Conservation (phyloP, 2,329 filamentous ascomycete genomes). For the Hypoxylon sp. region DNA sequence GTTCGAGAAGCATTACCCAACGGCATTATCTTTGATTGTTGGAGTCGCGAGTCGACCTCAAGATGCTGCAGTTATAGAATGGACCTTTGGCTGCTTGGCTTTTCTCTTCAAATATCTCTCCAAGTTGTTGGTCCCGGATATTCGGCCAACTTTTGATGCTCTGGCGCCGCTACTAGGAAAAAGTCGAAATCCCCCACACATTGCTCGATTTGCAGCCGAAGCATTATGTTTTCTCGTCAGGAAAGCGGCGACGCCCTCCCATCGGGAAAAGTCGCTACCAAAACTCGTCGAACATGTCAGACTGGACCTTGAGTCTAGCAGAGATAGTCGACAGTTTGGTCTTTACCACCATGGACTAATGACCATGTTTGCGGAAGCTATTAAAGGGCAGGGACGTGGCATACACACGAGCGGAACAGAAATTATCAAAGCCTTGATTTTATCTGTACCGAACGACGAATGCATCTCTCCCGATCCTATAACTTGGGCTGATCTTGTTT, state of each 20-base stretch:
- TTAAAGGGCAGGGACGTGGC: constrained; percentile 67
- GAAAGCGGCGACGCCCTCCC: constrained; percentile 82
- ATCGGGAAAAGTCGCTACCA: constrained; percentile 76
- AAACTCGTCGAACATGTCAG: constrained; percentile 77
- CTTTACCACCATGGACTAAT: constrained; percentile 89
- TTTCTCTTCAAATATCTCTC: constrained; percentile 98
- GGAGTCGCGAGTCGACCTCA: constrained; percentile 79
- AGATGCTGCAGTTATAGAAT: constrained; percentile 91
- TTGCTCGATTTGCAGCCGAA: constrained; percentile 92
- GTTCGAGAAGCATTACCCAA: constrained; percentile 89
- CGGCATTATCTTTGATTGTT: constrained; percentile 77
- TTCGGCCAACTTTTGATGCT: constrained; percentile 84
- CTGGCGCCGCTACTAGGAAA: constrained; percentile 87
- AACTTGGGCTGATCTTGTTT: constrained; percentile 71
- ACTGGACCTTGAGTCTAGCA: constrained; percentile 67
- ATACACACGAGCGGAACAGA: constrained; percentile 68
- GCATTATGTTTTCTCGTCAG: constrained; percentile 92
- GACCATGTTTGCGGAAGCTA: constrained; percentile 88
- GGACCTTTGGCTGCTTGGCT: constrained; percentile 92
- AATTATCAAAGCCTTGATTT: constrained; percentile 62
- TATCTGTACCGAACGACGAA: constrained; percentile 60
- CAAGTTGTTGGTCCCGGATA: constrained; percentile 82
- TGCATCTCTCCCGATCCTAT: constrained; percentile 56
- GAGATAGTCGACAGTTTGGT: constrained; percentile 64
- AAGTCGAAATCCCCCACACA: constrained; percentile 81